Evolutionary conservation across 2,329 filamentous ascomycete genomes (phyloP).

Genomic region (Ascosphaera aggregata): DNA sequence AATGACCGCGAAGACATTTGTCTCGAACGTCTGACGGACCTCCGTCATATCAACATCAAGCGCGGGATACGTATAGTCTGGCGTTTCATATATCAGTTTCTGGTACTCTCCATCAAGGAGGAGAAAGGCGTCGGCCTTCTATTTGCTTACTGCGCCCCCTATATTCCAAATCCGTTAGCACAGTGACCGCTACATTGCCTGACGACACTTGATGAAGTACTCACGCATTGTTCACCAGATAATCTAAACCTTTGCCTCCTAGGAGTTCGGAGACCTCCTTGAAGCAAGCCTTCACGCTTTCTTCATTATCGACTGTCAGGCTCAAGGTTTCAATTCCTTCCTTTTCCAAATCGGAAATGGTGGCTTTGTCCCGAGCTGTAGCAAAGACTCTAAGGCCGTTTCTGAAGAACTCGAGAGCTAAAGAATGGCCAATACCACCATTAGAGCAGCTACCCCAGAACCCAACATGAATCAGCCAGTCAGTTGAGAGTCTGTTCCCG

Average conservation of each 20-base stretch:
- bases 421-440: slow-evolving; percentile 33
- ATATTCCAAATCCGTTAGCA: not conserved
- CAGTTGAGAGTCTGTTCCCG: not conserved
- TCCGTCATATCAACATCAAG: slow-evolving; percentile 29
- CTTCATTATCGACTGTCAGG: slow-evolving; percentile 27
- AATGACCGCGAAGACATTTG: slow-evolving; percentile 35
- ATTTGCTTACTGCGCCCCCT: slow-evolving; percentile 4
- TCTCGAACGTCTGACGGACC: slow-evolving; percentile 24
- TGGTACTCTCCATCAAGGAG: too few species aligned
- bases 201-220: too few species aligned
- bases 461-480: not conserved
- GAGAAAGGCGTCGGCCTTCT: too few species aligned
- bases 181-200: too few species aligned
- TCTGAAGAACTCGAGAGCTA: slow-evolving; percentile 32
- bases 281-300: slow-evolving; percentile 25
- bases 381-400: slow-evolving; percentile 32
- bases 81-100: slow-evolving; percentile 1
- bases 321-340: slow-evolving; percentile 30
- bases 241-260: slow-evolving; percentile 25
- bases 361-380: slow-evolving; percentile 28
- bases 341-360: slow-evolving; percentile 25
- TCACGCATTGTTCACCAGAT: slow-evolving; percentile 34
- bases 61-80: slow-evolving; percentile 33
- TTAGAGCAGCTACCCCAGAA: slow-evolving; percentile 24
- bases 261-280: slow-evolving; percentile 24